Conservation (phyloP, 2,329 filamentous ascomycete species). For the Ilyonectria destructans region DNA sequence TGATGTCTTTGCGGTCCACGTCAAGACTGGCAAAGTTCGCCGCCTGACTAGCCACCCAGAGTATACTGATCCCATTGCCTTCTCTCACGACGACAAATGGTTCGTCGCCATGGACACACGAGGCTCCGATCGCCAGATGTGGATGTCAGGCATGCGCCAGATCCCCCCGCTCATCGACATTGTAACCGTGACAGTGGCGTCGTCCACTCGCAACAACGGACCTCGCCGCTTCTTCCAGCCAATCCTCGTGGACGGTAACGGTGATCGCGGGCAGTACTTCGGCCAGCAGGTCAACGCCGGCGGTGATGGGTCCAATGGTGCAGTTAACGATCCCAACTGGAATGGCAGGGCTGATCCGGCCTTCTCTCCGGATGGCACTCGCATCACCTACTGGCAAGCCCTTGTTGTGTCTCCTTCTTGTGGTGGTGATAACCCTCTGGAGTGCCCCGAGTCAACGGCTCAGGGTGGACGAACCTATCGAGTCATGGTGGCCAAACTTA, state of each 20-base stretch:
- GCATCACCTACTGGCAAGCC: slow-evolving; percentile 59
- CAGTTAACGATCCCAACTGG: slow-evolving; percentile 64
- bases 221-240: slow-evolving; percentile 63
- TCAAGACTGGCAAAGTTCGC: slow-evolving; percentile 59
- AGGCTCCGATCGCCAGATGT: slow-evolving; percentile 60
- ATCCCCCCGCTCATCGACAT: slow-evolving; percentile 61
- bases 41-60: slow-evolving; percentile 62
- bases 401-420: slow-evolving; percentile 56
- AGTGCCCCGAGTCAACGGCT: slow-evolving; percentile 59
- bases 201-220: slow-evolving; percentile 64
- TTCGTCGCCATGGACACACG: slow-evolving; percentile 62
- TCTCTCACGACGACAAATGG: slow-evolving; percentile 62
- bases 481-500: slow-evolving; percentile 60
- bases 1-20: slow-evolving; percentile 60
- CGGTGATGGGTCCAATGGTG: slow-evolving; percentile 54
- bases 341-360: slow-evolving; percentile 64
- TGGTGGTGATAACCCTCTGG: slow-evolving; percentile 61
- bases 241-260: slow-evolving; percentile 60
- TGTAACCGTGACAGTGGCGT: slow-evolving; percentile 48
- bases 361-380: slow-evolving; percentile 60
- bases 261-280: slow-evolving; percentile 62
- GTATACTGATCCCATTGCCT: slow-evolving; percentile 60
- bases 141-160: slow-evolving; percentile 56
- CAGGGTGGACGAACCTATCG: slow-evolving; percentile 58
- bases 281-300: slow-evolving; percentile 62